A percentile compares a stretch with the other conserved stretches of the same genome.
These are phyloP conservation scores for Wallemia mellicola DNA, from an alignment of 1,284 basidiomycete species.

Conservation along the genomic window DNA sequence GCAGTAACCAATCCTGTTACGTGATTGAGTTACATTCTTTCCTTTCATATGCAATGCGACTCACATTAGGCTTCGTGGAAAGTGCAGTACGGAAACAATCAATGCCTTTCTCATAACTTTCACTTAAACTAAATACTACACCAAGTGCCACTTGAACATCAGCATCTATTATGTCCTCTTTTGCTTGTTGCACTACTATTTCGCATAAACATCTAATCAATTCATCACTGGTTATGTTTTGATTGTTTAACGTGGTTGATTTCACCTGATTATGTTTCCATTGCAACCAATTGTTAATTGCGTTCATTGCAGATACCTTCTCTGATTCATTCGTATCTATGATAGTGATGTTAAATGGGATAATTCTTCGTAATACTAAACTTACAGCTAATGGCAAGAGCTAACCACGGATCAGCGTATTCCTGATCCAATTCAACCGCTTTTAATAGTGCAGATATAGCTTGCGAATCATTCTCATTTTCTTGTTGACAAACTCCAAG, in stretches of 20 bases:
- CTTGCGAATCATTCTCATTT: conserved; percentile 78
- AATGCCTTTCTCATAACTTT: conserved; percentile 72
- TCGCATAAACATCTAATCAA: conserved; percentile 15
- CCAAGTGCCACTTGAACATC: conserved; percentile 89
- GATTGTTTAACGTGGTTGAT: too few relatives aligned
- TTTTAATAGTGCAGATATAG: conserved; percentile 53
- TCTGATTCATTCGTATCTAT: background rate
- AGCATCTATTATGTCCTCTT: conserved; percentile 29
- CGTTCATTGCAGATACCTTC: conserved; percentile 28
- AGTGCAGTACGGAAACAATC: conserved; percentile 84
- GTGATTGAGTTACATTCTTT: background rate
- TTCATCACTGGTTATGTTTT: too few relatives aligned
- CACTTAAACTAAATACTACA: conserved; percentile 67
- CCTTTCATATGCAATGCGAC: conserved; percentile 11
- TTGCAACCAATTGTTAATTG: conserved; percentile 57
- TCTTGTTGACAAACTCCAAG: conserved; percentile 95
- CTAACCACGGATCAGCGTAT: conserved; percentile 57
- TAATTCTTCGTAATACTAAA: too few relatives aligned
- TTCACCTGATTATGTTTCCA: too few relatives aligned
- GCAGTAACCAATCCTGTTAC: conserved; percentile 63
- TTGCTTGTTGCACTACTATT: conserved; percentile 13
- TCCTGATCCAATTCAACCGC: conserved; percentile 51
- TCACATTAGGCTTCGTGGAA: conserved; percentile 52
- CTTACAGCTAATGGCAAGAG: conserved; percentile 63
- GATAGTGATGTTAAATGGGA: conserved; percentile 23